Conservation (phyloP, 345 rosid species). For the Fremontodendron californicum region DNA sequence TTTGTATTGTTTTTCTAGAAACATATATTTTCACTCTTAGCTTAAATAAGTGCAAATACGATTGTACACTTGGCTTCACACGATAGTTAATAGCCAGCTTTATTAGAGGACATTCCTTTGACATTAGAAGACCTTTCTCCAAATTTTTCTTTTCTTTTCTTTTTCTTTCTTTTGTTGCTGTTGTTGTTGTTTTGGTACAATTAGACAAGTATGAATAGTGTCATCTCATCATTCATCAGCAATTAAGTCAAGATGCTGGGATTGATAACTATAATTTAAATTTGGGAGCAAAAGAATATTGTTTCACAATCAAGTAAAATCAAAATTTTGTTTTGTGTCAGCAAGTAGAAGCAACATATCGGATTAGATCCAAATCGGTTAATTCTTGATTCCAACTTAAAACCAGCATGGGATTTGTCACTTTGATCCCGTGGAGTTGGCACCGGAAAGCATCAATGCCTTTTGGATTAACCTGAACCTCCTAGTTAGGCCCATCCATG, state of each 20-base stretch:
- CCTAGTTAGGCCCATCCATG: not conserved
- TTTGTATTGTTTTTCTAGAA: not conserved
- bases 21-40: not conserved
- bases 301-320: not conserved
- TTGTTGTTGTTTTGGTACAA: not conserved
- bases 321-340: not conserved
- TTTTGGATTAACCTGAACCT: not conserved
- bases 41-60: not conserved
- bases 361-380: not conserved
- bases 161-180: no score
- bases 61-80: not conserved
- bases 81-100: not conserved
- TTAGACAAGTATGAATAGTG: not conserved
- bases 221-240: no score
- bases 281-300: constrained; percentile 2
- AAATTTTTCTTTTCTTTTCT: not conserved
- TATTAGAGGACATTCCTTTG: not conserved
- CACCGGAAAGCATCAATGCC: not conserved
- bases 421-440: not conserved
- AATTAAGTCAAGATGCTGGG: not conserved
- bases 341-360: not conserved
- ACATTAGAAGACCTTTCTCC: not conserved
- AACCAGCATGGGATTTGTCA: not conserved
- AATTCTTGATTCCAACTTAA: not conserved
- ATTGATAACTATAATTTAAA: not conserved